These are phyloP conservation scores for Paracoccidioides brasiliensis DNA, from an alignment of 2,329 filamentous ascomycete genomes.

Conservation along the genomic window DNA sequence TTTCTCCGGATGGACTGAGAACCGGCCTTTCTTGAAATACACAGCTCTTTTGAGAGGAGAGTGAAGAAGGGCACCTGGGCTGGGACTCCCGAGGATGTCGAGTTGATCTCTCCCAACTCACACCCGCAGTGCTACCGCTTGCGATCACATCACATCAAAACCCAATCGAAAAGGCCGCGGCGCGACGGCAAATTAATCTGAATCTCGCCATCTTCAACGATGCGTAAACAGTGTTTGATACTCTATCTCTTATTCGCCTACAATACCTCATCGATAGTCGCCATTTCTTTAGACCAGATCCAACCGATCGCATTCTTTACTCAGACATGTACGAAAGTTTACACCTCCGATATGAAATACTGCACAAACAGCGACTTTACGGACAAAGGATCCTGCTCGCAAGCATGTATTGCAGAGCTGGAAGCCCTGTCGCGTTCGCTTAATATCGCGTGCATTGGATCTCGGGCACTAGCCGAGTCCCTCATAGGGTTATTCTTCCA, in stretches of 20 bases:
- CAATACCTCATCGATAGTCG: not conserved
- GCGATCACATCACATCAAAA: too few species aligned
- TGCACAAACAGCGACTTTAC: conserved; percentile 7
- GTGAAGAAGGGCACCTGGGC: too few species aligned
- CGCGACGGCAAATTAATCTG: not conserved
- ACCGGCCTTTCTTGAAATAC: too few species aligned
- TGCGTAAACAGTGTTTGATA: not conserved
- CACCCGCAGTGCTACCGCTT: too few species aligned
- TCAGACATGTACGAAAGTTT: not conserved
- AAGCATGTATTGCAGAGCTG: conserved; percentile 10
- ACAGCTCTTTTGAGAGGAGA: too few species aligned
- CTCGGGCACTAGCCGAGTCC: conserved; percentile 9
- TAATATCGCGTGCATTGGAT: conserved; percentile 9
- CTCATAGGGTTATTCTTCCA: conserved; percentile 14
- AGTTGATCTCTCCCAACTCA: too few species aligned
- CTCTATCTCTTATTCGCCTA: not conserved
- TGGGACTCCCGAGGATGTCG: too few species aligned
- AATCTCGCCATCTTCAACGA: not conserved
- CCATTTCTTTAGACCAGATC: not conserved
- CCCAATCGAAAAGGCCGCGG: too few species aligned
- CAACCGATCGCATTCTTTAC: conserved; percentile 2
- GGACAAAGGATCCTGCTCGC: conserved; percentile 9
- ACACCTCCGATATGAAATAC: not conserved
- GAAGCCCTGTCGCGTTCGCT: conserved; percentile 7
- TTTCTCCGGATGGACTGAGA: too few species aligned